These are phyloP conservation scores for Saccharum spontaneum DNA, from an alignment of 176 grass and related monocot genomes.

Conservation along the genomic window DNA sequence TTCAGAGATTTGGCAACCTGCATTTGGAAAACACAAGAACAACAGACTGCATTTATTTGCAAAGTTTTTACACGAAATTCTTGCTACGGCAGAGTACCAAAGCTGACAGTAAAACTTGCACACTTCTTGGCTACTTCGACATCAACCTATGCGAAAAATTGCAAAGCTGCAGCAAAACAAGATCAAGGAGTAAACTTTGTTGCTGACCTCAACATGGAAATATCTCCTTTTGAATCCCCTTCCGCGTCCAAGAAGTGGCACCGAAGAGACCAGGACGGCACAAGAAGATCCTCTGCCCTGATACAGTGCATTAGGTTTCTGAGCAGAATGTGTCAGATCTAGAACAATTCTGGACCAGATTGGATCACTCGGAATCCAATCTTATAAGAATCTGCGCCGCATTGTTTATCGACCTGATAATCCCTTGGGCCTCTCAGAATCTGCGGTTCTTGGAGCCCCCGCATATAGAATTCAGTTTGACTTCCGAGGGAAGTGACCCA, in stretches of 20 bases:
- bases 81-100: not conserved
- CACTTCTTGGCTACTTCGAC: not conserved
- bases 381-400: not conserved
- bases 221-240: not conserved
- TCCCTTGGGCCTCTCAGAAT: not conserved
- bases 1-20: not conserved
- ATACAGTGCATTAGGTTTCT: conserved; percentile 34
- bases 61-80: not conserved
- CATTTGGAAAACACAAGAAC: not conserved
- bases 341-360: conserved; percentile 44
- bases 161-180: not conserved
- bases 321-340: conserved; percentile 55
- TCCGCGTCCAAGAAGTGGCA: not conserved
- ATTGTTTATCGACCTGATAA: conserved; percentile 1
- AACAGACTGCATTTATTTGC: not conserved
- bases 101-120: not conserved
- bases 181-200: not conserved
- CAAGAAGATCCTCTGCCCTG: not conserved
- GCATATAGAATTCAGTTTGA: conserved; percentile 46
- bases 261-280: not conserved
- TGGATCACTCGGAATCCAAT: conserved; percentile 41
- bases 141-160: not conserved
- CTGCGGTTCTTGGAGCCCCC: conserved; percentile 5
- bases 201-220: conserved; percentile 37
- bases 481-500: conserved; percentile 35